Conservation (phyloP, 352 stramenopile species). For the Phytophthora lateralis region DNA sequence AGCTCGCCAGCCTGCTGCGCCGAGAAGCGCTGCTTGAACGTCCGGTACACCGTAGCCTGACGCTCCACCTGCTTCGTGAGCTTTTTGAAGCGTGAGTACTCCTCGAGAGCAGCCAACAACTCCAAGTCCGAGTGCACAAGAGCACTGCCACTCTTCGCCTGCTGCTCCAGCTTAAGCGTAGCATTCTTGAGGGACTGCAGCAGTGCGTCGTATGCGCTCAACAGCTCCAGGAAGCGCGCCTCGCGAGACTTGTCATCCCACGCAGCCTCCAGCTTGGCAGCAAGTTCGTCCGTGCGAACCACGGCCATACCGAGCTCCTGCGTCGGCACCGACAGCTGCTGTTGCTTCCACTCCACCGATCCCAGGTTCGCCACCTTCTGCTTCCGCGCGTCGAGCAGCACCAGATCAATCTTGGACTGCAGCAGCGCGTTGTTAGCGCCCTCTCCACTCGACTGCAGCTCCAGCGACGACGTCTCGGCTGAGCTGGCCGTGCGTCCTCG, state of each 20-base stretch:
- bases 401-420: slow-evolving; percentile 86
- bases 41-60: slow-evolving; percentile 63
- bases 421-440: slow-evolving; percentile 74
- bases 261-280: slow-evolving; percentile 60
- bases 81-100: slow-evolving; percentile 80
- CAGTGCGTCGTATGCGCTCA: slow-evolving; percentile 75
- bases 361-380: slow-evolving; percentile 85
- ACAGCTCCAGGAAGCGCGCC: slow-evolving; percentile 64
- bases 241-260: slow-evolving; percentile 74
- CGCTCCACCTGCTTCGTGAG: slow-evolving; percentile 76
- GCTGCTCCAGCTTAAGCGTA: slow-evolving; percentile 67
- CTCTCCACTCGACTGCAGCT: slow-evolving; percentile 67
- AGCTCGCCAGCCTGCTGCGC: slow-evolving; percentile 62
- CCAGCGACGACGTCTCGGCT: slow-evolving; percentile 41
- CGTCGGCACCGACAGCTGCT: slow-evolving; percentile 70
- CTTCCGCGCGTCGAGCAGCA: slow-evolving; percentile 84
- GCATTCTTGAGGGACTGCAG: slow-evolving; percentile 73
- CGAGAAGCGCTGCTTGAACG: slow-evolving; percentile 59
- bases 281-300: slow-evolving; percentile 77
- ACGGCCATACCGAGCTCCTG: slow-evolving; percentile 75
- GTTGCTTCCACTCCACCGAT: slow-evolving; percentile 83
- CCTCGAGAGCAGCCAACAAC: slow-evolving; percentile 63
- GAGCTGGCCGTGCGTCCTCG: slow-evolving; percentile 54
- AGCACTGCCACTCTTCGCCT: slow-evolving; percentile 76
- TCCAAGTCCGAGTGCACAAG: slow-evolving; percentile 81